These are phyloP conservation scores for Solanum aculeatissimum DNA, from an alignment of 305 asterid species.

Conservation along the genomic window DNA sequence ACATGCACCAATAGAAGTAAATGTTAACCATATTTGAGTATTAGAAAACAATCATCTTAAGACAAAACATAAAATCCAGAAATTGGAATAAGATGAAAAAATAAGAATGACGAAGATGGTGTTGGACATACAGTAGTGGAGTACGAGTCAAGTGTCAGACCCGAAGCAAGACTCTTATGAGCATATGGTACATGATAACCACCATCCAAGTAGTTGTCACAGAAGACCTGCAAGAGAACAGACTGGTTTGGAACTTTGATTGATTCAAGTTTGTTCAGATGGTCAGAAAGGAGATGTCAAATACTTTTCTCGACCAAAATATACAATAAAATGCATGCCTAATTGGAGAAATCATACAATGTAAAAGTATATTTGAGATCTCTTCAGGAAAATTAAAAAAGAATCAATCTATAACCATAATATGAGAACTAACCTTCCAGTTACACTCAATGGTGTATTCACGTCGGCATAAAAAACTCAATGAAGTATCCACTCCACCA, in stretches of 20 bases:
- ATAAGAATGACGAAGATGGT: background rate
- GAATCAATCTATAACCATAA: background rate
- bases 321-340: background rate
- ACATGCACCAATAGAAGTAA: background rate
- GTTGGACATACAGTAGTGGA: conserved; percentile 39
- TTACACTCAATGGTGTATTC: conserved; percentile 74
- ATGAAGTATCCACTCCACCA: conserved; percentile 46
- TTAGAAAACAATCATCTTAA: background rate
- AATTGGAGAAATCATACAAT: background rate
- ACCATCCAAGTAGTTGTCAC: conserved; percentile 90
- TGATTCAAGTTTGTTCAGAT: background rate
- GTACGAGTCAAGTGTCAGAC: conserved; percentile 65
- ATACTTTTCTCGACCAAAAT: background rate
- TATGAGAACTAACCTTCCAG: conserved; percentile 56
- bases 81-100: background rate
- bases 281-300: background rate
- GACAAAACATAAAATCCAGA: background rate
- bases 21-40: background rate
- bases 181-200: conserved; percentile 91
- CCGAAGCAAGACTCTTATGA: conserved; percentile 73
- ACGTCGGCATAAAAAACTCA: conserved; percentile 54
- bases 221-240: conserved; percentile 57
- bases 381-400: background rate
- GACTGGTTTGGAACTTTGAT: background rate
- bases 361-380: background rate